Conservation (phyloP, 768 basidiomycete genomes). For the Mycena metata region DNA sequence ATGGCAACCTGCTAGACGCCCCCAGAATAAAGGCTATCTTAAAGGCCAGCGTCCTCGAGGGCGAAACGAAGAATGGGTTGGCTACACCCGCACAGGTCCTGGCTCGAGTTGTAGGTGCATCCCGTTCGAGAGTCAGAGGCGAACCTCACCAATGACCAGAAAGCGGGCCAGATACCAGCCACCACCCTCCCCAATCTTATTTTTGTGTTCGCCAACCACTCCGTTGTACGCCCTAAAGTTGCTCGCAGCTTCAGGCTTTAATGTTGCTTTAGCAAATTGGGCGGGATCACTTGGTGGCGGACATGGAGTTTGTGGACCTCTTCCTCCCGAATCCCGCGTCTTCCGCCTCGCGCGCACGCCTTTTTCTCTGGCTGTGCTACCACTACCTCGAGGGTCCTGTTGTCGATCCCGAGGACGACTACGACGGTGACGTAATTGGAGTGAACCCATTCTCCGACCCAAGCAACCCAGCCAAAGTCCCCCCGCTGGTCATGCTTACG, state of each 20-base stretch:
- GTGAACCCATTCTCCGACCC: constrained; percentile 75
- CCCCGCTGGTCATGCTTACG: constrained; percentile 55
- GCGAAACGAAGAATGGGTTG: constrained; percentile 59
- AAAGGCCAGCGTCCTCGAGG: constrained; percentile 68
- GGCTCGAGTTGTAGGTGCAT: constrained; percentile 60
- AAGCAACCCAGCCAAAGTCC: constrained; percentile 50
- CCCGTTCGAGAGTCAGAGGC: constrained; percentile 1
- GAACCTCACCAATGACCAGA: constrained; percentile 45
- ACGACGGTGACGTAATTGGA: constrained; percentile 48
- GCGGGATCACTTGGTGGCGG: constrained; percentile 44
- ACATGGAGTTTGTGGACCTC: constrained; percentile 63
- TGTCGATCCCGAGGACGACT: constrained; percentile 52
- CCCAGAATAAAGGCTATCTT: constrained; percentile 84
- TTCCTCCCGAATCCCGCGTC: constrained; percentile 64
- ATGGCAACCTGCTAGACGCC: constrained; percentile 81
- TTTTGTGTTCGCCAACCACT: constrained; percentile 76
- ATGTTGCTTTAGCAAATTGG: constrained; percentile 48
- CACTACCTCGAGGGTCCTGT: constrained; percentile 74
- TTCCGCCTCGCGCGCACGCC: constrained; percentile 61
- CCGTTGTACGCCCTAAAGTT: constrained; percentile 53
- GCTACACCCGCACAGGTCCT: constrained; percentile 72
- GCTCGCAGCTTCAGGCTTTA: background rate
- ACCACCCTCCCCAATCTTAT: constrained; percentile 80
- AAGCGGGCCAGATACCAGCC: constrained; percentile 68
- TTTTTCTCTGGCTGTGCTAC: constrained; percentile 65